A percentile compares a stretch with the other conserved stretches of the same genome.
These are phyloP conservation scores for Auxenochlorella pyrenoidosa DNA, from an alignment of 139 green algal species.

Conservation along the genomic window DNA sequence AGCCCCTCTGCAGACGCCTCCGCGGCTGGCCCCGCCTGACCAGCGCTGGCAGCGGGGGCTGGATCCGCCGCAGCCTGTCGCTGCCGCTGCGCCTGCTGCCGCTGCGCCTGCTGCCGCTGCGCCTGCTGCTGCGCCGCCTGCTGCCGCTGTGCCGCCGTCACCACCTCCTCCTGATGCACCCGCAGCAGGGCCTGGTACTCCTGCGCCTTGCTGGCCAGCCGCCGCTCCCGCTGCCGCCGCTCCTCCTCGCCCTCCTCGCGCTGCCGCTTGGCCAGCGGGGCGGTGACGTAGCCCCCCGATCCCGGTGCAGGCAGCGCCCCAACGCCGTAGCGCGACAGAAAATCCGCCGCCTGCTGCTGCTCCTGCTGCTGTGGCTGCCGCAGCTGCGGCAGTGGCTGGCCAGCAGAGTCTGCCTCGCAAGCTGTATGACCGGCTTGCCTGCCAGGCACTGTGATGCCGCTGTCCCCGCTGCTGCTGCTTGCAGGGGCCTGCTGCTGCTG, in stretches of 20 bases:
- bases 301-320: neutral
- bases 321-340: neutral
- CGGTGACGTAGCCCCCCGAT: slow-evolving; percentile 15
- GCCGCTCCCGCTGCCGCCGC: slow-evolving; percentile 7
- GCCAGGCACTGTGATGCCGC: neutral
- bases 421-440: neutral
- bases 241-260: slow-evolving; percentile 1
- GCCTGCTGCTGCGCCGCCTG: neutral
- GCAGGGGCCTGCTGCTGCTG: neutral
- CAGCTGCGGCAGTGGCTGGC: neutral
- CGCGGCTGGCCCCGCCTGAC: neutral
- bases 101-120: neutral
- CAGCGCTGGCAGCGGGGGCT: neutral
- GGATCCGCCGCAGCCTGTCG: neutral
- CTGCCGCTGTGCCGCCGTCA: neutral
- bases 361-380: neutral
- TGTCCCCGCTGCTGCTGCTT: neutral
- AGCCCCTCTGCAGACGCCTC: neutral
- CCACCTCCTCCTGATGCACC: neutral
- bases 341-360: neutral
- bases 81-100: neutral
- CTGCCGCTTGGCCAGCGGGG: slow-evolving; percentile 8
- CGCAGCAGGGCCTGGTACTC: slow-evolving; percentile 12
- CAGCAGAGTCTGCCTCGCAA: neutral
- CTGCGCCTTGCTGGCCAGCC: neutral